These are phyloP conservation scores for Chlamydomonas sphaeroides DNA, from an alignment of 139 green algal species.

Conservation along the genomic window DNA sequence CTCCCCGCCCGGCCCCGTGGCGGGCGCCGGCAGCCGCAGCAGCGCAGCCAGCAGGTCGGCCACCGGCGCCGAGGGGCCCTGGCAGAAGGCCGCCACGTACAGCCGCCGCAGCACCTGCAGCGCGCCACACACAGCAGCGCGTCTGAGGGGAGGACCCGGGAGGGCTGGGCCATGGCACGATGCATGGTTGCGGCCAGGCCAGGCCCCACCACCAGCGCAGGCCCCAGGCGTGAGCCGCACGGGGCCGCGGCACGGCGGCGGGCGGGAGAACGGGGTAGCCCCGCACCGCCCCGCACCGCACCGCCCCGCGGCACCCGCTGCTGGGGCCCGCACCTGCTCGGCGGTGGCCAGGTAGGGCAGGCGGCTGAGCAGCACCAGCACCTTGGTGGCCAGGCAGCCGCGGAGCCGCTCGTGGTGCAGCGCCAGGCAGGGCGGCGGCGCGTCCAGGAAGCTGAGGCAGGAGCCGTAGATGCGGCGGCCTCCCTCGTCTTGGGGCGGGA, in stretches of 20 bases:
- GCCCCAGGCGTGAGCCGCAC: too few species aligned
- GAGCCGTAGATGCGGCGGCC: constrained; percentile 52
- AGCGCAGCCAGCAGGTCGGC: constrained; percentile 40
- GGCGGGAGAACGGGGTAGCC: background rate
- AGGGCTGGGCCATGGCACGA: background rate
- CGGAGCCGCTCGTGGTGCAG: constrained; percentile 32
- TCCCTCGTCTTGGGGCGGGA: constrained; percentile 44
- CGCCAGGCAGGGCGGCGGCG: constrained; percentile 17
- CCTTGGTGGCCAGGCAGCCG: constrained; percentile 37
- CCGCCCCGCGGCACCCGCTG: too few species aligned
- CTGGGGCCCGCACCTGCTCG: constrained; percentile 26
- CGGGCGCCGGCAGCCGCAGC: constrained; percentile 36
- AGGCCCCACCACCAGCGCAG: too few species aligned
- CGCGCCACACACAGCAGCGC: too few species aligned
- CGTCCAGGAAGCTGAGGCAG: constrained; percentile 55
- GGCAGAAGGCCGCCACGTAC: constrained; percentile 39
- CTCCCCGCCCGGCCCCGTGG: background rate
- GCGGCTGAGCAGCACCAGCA: constrained; percentile 52
- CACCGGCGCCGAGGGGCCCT: constrained; percentile 38
- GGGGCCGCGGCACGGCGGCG: too few species aligned
- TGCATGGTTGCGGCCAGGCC: background rate
- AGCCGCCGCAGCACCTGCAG: constrained; percentile 50
- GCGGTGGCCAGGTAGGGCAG: constrained; percentile 48
- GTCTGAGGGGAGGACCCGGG: too few species aligned
- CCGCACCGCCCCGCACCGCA: background rate